Conservation (phyloP, 2,329 filamentous ascomycete genomes). For the Aureobasidium vineae region DNA sequence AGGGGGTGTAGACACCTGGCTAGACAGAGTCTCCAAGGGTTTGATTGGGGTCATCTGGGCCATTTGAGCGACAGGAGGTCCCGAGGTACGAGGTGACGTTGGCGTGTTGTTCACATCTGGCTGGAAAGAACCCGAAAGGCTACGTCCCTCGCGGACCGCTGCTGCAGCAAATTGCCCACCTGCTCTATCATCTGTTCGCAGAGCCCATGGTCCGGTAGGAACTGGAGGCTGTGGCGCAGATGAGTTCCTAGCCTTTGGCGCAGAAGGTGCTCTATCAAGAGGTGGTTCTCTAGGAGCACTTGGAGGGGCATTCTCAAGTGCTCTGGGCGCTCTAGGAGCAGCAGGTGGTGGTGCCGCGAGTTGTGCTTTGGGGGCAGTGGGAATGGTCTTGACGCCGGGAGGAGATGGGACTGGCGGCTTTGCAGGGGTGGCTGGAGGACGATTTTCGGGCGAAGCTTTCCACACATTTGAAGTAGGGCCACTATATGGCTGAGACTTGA, state of each 20-base stretch:
- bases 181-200: slow-evolving; percentile 20
- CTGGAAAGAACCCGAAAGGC: slow-evolving; percentile 20
- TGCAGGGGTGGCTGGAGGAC: slow-evolving; percentile 12
- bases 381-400: slow-evolving; percentile 29
- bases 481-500: slow-evolving; percentile 27
- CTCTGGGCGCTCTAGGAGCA: slow-evolving; percentile 37
- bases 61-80: background rate
- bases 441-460: slow-evolving; percentile 42
- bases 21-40: background rate
- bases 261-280: slow-evolving; percentile 1
- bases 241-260: slow-evolving; percentile 13
- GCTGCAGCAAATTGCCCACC: background rate
- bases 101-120: background rate
- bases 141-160: slow-evolving; percentile 13
- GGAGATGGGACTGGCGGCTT: slow-evolving; percentile 16
- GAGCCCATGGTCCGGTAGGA: slow-evolving; percentile 25
- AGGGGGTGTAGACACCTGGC: background rate
- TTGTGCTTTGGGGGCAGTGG: slow-evolving; percentile 41
- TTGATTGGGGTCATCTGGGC: slow-evolving; percentile 3
- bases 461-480: slow-evolving; percentile 43
- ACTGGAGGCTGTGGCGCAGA: slow-evolving; percentile 8
- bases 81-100: slow-evolving; percentile 12
- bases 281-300: background rate
- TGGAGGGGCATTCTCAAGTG: slow-evolving; percentile 33
- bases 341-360: slow-evolving; percentile 38